These are phyloP conservation scores for Zelopaecilomyces penicillatus DNA, from an alignment of 2,329 filamentous ascomycete species.

Conservation along the genomic window DNA sequence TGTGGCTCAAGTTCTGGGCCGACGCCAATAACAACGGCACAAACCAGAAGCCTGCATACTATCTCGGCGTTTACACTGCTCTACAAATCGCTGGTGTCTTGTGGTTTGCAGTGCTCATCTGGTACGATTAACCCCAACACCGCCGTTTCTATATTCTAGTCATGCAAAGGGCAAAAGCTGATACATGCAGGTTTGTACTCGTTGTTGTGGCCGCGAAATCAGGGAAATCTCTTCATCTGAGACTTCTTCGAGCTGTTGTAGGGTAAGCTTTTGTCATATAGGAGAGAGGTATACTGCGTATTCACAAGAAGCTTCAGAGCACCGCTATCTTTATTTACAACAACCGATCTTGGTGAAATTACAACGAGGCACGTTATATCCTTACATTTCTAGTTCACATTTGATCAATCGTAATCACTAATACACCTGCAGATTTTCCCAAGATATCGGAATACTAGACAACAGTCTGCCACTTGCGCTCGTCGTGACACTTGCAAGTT, in stretches of 20 bases:
- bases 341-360: conserved; percentile 30
- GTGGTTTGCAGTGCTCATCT: conserved; percentile 16
- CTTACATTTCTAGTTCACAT: no score
- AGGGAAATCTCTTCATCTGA: conserved; percentile 17
- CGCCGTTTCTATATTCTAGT: no score
- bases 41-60: conserved; percentile 9
- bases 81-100: conserved; percentile 14
- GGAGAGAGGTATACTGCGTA: conserved; percentile 5
- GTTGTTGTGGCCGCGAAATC: conserved; percentile 19
- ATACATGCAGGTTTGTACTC: conserved; percentile 19
- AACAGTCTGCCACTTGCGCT: conserved; percentile 31
- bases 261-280: conserved; percentile 1
- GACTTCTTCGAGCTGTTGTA: conserved; percentile 16
- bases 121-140: conserved; percentile 5
- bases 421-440: conserved; percentile 27
- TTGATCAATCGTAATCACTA: not conserved
- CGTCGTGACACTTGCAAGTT: conserved; percentile 25
- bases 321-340: conserved; percentile 31
- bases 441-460: conserved; percentile 36
- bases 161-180: no score
- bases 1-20: conserved; percentile 25
- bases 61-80: conserved; percentile 18
- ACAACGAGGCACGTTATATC: conserved; percentile 26
- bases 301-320: conserved; percentile 20
- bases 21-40: conserved; percentile 12